These are phyloP conservation scores for Nemania sp. DNA, from an alignment of 2,329 filamentous ascomycete genomes.

Conservation along the genomic window DNA sequence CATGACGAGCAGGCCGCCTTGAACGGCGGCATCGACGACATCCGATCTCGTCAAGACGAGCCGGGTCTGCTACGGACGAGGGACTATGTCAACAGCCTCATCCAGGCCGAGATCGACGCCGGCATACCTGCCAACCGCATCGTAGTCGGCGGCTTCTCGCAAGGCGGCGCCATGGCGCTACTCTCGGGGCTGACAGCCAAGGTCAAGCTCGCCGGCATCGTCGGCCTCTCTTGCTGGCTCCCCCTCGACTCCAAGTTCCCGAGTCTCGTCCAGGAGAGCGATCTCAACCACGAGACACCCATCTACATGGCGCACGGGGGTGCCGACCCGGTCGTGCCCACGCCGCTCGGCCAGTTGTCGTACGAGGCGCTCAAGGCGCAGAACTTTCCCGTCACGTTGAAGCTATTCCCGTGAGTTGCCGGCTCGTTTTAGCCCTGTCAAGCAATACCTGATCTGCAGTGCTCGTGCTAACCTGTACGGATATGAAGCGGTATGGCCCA, in stretches of 20 bases:
- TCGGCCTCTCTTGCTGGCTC: slow-evolving; percentile 83
- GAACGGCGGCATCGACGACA: slow-evolving; percentile 37
- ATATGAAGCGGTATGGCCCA: slow-evolving; percentile 68
- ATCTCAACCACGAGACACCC: slow-evolving; percentile 72
- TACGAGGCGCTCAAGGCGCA: slow-evolving; percentile 67
- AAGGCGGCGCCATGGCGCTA: slow-evolving; percentile 87
- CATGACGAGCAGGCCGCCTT: slow-evolving; percentile 31
- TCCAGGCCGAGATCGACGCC: slow-evolving; percentile 77
- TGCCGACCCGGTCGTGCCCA: slow-evolving; percentile 72
- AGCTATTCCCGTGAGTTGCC: slow-evolving; percentile 68
- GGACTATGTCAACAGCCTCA: slow-evolving; percentile 76
- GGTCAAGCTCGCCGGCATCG: slow-evolving; percentile 82
- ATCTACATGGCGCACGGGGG: slow-evolving; percentile 92
- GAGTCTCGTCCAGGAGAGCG: slow-evolving; percentile 58
- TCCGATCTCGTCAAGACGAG: slow-evolving; percentile 57
- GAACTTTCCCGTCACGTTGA: slow-evolving; percentile 76
- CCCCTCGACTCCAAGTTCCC: slow-evolving; percentile 68
- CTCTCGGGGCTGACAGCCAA: slow-evolving; percentile 75
- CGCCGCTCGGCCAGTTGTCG: slow-evolving; percentile 70
- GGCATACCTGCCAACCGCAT: slow-evolving; percentile 84
- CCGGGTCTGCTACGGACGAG: slow-evolving; percentile 73
- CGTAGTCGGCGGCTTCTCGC: slow-evolving; percentile 81
- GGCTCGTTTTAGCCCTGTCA: slow-evolving; percentile 9
- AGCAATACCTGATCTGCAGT: background rate
- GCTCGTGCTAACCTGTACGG: slow-evolving; percentile 11